Base-by-base conservation (phyloP, 2,329 filamentous ascomycete species). In the Sarocladiaceae sp. region DNA sequence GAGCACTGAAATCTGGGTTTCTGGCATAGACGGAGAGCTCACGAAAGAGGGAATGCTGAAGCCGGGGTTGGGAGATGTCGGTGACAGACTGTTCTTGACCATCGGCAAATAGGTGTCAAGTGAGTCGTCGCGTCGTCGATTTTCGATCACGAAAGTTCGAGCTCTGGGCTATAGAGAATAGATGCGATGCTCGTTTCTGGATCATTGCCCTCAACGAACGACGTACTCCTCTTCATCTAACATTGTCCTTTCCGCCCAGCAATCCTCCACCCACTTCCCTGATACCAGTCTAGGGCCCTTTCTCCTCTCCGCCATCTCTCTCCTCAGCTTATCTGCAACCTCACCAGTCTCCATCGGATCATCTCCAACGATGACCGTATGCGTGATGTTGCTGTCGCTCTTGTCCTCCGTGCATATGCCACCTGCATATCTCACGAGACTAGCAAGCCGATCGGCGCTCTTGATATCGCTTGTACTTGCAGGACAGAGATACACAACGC, bases 61-160 rank as follows among this genome's bases (percentile, higher is more conserved):
- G 69, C 90, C 90, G 0, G 91, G 91, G 0, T 58, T 96, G 51
- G 91, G 90, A 1, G 91, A 96, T 66, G 82, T 96, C 46, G 91
- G 91, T 1, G 91, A 97, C 66, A 72, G 91, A 41, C 63, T 97
- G 64, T 96, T 91, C 65, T 69, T 94, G 67, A 95, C 90, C 0
- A 76, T 91, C 61, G 90, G 89, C 18, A 95, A 95, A n/a, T n/a
- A n/a, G n/a, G n/a, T n/a, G n/a, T n/a, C n/a, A n/a, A n/a, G n/a
- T n/a, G n/a, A n/a, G n/a, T n/a, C n/a, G n/a, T n/a, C n/a, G n/a
- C n/a, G n/a, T n/a, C n/a, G n/a, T n/a, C n/a, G n/a, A n/a, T n/a
- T n/a, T n/a, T n/a, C n/a, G n/a, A n/a, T n/a, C n/a, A n/a, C n/a
- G n/a, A n/a, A n/a, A n/a, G n/a, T n/a, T n/a, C n/a, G n/a, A n/a